phyloP scores from a whole-genome alignment of 2,329 filamentous ascomycete genomes.

The Chaetothyriales sp. region DNA sequence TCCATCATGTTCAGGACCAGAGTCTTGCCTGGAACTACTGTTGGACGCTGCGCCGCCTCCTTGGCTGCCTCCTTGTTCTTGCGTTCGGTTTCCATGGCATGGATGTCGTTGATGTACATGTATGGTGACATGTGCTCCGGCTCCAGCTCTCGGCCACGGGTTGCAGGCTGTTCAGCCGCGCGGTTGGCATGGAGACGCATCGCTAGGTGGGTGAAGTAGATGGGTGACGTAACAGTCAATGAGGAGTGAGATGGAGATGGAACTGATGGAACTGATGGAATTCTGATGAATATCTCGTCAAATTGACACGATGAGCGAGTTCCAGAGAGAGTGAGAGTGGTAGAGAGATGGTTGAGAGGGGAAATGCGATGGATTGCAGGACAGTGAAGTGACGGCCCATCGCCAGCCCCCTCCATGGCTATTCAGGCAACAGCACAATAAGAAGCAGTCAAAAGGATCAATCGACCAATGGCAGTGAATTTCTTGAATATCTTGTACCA shows the following conservation, averaged over 20 bases:
- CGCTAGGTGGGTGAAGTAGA: neutral
- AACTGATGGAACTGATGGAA: neutral
- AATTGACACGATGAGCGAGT: neutral
- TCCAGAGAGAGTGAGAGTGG: neutral
- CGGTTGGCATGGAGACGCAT: neutral
- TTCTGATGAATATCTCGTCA: neutral
- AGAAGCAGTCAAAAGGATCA: no score
- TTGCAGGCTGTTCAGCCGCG: neutral
- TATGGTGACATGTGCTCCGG: neutral
- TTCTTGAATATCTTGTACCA: no score
- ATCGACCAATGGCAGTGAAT: no score
- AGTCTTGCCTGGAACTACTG: neutral
- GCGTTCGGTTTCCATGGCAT: neutral
- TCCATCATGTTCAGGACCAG: conserved; percentile 1
- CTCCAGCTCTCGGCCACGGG: neutral
- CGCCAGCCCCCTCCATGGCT: neutral
- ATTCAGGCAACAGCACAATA: no score
- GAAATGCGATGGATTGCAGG: neutral
- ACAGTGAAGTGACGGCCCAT: neutral
- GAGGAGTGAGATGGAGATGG: neutral
- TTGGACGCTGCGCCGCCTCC: neutral
- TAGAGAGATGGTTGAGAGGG: neutral
- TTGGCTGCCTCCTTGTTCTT: neutral
- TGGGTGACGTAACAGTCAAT: neutral
- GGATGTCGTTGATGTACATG: neutral